Base-by-base conservation (phyloP, 352 stramenopile species). In the Pythium coloratum region DNA sequence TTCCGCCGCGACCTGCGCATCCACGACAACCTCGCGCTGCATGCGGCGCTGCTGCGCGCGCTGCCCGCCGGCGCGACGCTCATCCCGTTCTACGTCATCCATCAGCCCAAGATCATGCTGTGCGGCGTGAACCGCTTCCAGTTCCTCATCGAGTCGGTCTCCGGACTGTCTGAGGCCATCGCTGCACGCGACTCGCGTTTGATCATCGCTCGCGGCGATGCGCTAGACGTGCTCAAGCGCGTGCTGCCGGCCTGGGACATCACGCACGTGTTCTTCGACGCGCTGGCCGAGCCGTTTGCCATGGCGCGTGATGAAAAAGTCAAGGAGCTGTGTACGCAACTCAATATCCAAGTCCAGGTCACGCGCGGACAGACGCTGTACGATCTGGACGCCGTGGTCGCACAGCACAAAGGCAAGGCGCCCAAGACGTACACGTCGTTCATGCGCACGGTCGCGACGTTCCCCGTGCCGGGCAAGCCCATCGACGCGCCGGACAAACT, bases 1-100 rank as follows among this genome's bases (percentile, higher is more conserved):
- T 99, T 99, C 71, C 90, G 97, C 8, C 98, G 98, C 68, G 94
- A 97, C 56, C 77, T 99, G 59, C 82, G 97, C 50, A 76, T 99
- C 46, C 93, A 99, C 75, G 97, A 99, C 79, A 99, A 99, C 77
- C 84, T 97, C 30, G 88, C 90, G 54, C 78, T 99, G 18, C 53
- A 94, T 10, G 80, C 84, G 32, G 91, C 92, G 38, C 76, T 94
- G 47, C 47, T 86, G 32, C 71, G 76, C 42, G 57, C 57, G 38
- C 50, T 82, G 30, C 57, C 47, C 13, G 40, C n/a, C 1, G 53
- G 55, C 24, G 77, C 86, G 18, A 71, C 75, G 51, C 69, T 98
- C 30, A 85, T 95, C 53, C 87, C 93, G 51, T 66, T 97, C 24
- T 98, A 97, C 75, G 89, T 96, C 16, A 81, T 97, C 13, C 84